Base-by-base conservation (phyloP, 2,329 filamentous ascomycete species). In the Phaeophleospora eucalypticola region DNA sequence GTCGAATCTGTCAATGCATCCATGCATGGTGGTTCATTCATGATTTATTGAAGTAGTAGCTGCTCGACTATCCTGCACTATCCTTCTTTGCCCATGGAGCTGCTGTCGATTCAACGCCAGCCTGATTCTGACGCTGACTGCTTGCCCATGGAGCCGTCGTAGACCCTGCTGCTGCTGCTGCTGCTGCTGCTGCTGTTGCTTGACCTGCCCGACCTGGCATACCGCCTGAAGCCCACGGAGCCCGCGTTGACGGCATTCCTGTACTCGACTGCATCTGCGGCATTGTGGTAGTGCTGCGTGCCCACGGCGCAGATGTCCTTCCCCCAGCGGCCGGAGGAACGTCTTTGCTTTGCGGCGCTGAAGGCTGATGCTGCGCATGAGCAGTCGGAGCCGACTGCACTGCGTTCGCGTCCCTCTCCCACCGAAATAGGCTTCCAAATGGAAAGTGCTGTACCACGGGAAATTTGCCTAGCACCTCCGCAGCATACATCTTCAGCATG, bases 401-500 rank as follows among this genome's bases (percentile, higher is more conserved):
- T 14, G 71, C 71, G 7, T 61, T 54, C 0, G 72, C 68, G 51
- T 76, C 71, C n/a, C 59, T 53, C 53, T 73, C 68, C 72, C 73
- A 76, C 32, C 56, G 53, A 53, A 75, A 76, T 9, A 77, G 59
- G n/a, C 71, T 72, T 15, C 73, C 74, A 46, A 77, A 75, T 3
- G 69, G 71, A 48, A 77, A 97, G 68, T 98, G 93, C 69, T 98
- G 93, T n/a, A 98, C 89, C 2, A 98, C 93, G 2, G 93, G 93
- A 63, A 96, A 96, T 68, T 98, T 98, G 33, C 87, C 88, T 12
- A 98, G 75, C 2, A 98, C 93, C 71, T 98, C 93, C 15, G 88
- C 93, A 57, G 94, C 89, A 72, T 91, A 98, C 93, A 98, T 98
- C 70, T 97, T 98, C 61, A 98, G 82, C 93, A 98, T 97, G 42